These are phyloP conservation scores for Aspergillus brasiliensis DNA, from an alignment of 2,329 filamentous ascomycete species.

Conservation along the genomic window DNA sequence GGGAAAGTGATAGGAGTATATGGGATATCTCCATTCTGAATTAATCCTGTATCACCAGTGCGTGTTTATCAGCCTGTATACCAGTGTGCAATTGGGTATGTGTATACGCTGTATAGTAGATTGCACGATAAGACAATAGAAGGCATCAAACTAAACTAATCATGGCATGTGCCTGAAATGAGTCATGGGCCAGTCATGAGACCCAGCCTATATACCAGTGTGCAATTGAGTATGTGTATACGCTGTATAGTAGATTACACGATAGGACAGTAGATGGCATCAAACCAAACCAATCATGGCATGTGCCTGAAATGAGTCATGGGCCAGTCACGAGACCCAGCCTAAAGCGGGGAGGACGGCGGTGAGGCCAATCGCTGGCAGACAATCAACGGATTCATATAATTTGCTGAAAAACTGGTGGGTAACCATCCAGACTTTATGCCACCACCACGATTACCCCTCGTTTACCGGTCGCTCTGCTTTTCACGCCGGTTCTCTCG, in stretches of 20 bases:
- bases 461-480: neutral
- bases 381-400: neutral
- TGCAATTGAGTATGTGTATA: too few species aligned
- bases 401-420: neutral
- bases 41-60: too few species aligned
- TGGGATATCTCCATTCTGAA: conserved; percentile 15
- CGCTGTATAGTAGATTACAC: too few species aligned
- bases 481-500: conserved; percentile 6
- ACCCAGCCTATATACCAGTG: neutral
- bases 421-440: neutral
- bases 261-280: too few species aligned
- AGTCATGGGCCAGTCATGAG: neutral
- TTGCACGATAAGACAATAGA: too few species aligned
- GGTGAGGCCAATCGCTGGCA: neutral
- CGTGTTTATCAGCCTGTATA: too few species aligned
- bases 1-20: conserved; percentile 32
- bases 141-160: too few species aligned
- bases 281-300: too few species aligned
- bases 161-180: neutral
- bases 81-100: too few species aligned
- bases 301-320: neutral
- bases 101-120: too few species aligned
- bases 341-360: conserved; percentile 1
- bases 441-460: conserved; percentile 7
- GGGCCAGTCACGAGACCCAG: neutral